Conservation (phyloP, 495 filamentous ascomycete genomes). For the Thozetella sp. region DNA sequence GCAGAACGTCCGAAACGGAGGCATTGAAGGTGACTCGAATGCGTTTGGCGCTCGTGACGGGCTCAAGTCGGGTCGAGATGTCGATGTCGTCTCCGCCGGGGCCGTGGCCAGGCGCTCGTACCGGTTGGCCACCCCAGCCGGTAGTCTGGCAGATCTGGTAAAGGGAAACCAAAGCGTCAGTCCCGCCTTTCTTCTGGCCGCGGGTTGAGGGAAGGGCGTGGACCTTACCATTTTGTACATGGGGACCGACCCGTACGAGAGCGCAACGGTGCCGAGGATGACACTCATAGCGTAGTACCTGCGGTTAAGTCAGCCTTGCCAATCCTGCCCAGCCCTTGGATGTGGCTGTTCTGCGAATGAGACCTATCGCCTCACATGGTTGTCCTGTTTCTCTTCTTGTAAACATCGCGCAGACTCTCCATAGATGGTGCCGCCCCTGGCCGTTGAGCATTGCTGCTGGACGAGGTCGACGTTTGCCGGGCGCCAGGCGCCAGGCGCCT, state of each 20-base stretch:
- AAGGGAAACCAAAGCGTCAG: neutral
- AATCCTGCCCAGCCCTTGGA: neutral
- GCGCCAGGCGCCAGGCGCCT: slow-evolving; percentile 9
- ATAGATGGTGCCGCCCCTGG: slow-evolving; percentile 40
- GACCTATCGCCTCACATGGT: slow-evolving; percentile 60
- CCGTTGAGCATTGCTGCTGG: neutral
- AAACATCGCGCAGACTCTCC: slow-evolving; percentile 56
- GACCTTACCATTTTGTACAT: slow-evolving; percentile 89
- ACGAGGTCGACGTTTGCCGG: neutral
- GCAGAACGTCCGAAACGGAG: slow-evolving; percentile 90
- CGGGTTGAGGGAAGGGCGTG: neutral
- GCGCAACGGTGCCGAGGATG: slow-evolving; percentile 85
- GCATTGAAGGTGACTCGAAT: slow-evolving; percentile 96
- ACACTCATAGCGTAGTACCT: slow-evolving; percentile 85
- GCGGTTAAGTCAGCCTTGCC: slow-evolving; percentile 9
- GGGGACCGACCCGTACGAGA: slow-evolving; percentile 95
- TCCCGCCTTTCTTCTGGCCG: neutral
- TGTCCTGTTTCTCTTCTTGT: slow-evolving; percentile 58
- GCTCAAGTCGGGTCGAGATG: slow-evolving; percentile 70
- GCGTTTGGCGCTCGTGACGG: slow-evolving; percentile 78
- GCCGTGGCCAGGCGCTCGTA: slow-evolving; percentile 75
- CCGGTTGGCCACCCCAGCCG: slow-evolving; percentile 91
- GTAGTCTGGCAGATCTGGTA: slow-evolving; percentile 91
- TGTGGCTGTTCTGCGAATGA: too few species aligned
- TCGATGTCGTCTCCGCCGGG: slow-evolving; percentile 55